Base-by-base conservation (phyloP, 495 filamentous ascomycete genomes). In the Cetradonia linearis region DNA sequence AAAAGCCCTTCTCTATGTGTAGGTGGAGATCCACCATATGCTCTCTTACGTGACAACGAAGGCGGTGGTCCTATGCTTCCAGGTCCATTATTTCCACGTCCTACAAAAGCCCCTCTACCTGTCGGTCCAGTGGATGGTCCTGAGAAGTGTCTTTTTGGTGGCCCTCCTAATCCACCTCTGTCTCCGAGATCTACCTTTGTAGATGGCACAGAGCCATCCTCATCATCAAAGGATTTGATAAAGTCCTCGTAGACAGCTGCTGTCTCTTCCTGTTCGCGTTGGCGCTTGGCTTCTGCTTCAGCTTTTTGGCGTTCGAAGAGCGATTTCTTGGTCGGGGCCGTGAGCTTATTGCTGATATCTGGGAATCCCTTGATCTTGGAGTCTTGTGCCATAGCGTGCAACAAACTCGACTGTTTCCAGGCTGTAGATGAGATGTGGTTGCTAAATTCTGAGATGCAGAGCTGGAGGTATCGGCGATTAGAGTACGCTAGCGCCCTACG, bases 261-360 rank as follows among this genome's bases (percentile, higher is more conserved):
- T 23, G 88, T 95, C 71, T 96, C 92, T 61, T 85, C 88, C 69
- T 86, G 86, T 71, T 95, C 92, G 59, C 89, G 81, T 65, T 82
- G 79, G 37, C 88, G 86, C 72, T 96, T 97, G 18, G 89, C 92
- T 76, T 96, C 89, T 36, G 88, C 91, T 69, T 95, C 91, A 42
- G 88, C 88, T 74, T 91, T 93, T 65, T 93, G 88, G 58, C 86
- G 85, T 73, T 97, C 92, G 73, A 95, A 97, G 36, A 89, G 81
- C 14, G 90, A 94, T 69, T 95, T 90, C 72, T 91, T 94, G 42
- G 78, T 80, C 0, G 90, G 86, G 13, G 89, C 87, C 28, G 87
- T 82, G 44, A 95, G 83, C 70, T 96, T 97, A 46, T 83, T 81
- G 37, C 83, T 82, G 52, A 91, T 78, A 68, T 93, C 85, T n/a